A percentile compares a stretch with the other conserved stretches of the same genome.
Conservation (phyloP, 2,329 filamentous ascomycete genomes). For the Alternaria sp. region DNA sequence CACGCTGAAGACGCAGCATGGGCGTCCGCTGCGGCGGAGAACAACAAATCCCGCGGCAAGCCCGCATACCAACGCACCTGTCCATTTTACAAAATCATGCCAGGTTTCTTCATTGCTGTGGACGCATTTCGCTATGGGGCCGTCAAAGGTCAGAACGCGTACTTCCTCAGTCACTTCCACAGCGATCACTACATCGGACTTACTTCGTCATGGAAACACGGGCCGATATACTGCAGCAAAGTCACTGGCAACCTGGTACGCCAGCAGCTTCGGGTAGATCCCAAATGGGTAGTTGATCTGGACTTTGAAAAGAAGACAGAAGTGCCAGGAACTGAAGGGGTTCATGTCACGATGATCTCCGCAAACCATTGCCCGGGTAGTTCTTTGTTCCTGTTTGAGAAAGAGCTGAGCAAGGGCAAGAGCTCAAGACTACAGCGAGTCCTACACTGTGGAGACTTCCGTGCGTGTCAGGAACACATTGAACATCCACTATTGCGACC, state of each 20-base stretch:
- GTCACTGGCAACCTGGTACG: conserved; percentile 90
- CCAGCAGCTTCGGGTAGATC: conserved; percentile 83
- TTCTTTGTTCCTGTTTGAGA: conserved; percentile 92
- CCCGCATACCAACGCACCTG: conserved; percentile 89
- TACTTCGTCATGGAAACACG: conserved; percentile 87
- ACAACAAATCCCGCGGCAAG: conserved; percentile 80
- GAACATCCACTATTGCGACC: conserved; percentile 82
- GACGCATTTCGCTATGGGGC: conserved; percentile 96
- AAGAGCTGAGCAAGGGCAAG: conserved; percentile 68
- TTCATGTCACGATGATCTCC: conserved; percentile 90
- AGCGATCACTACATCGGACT: conserved; percentile 97
- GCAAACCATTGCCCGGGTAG: conserved; percentile 98
- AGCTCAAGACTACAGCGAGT: conserved; percentile 75
- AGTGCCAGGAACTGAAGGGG: conserved; percentile 82
- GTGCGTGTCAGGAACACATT: conserved; percentile 86
- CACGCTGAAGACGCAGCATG: conserved; percentile 92
- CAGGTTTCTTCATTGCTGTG: conserved; percentile 89
- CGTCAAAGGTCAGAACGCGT: conserved; percentile 89
- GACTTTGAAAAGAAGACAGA: conserved; percentile 84
- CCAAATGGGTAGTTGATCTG: conserved; percentile 83
- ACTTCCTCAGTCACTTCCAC: conserved; percentile 97
- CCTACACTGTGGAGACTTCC: conserved; percentile 94
- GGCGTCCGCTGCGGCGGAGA: conserved; percentile 83
- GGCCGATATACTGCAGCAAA: conserved; percentile 94
- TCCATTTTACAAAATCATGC: conserved; percentile 98